Conservation (phyloP, 2,329 filamentous ascomycete genomes). For the Cladosporium sphaerospermum region DNA sequence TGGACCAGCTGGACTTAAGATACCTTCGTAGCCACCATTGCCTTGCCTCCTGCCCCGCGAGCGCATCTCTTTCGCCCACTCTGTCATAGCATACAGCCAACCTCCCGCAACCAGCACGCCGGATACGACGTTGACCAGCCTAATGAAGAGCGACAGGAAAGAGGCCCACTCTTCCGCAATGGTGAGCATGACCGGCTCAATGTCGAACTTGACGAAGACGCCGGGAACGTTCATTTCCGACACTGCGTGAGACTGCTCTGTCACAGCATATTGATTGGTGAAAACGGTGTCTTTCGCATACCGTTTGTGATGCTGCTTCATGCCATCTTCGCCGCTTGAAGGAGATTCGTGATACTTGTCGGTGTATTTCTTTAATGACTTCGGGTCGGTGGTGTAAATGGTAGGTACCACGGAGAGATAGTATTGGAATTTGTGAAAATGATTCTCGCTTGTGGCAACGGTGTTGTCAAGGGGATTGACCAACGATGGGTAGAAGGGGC, state of each 20-base stretch:
- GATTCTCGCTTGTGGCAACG: conserved; percentile 61
- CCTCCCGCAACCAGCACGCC: conserved; percentile 90
- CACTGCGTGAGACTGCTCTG: conserved; percentile 70
- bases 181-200: conserved; percentile 85
- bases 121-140: conserved; percentile 82
- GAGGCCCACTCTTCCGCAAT: conserved; percentile 76
- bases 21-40: conserved; percentile 5
- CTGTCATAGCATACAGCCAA: conserved; percentile 81
- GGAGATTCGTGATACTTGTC: conserved; percentile 36
- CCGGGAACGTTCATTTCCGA: conserved; percentile 70
- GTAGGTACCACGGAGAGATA: conserved; percentile 94
- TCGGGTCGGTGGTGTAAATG: conserved; percentile 60
- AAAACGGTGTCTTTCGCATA: conserved; percentile 57
- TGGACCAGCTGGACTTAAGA: conserved; percentile 17
- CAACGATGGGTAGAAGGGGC: conserved; percentile 90
- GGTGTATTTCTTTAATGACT: conserved; percentile 34
- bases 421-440: conserved; percentile 98
- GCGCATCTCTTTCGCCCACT: conserved; percentile 57
- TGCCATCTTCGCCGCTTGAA: conserved; percentile 31
- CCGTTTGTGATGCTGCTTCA: conserved; percentile 29
- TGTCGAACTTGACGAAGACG: conserved; percentile 98
- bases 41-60: conserved; percentile 4
- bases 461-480: conserved; percentile 92
- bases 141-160: conserved; percentile 67
- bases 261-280: conserved; percentile 98